phyloP scores from a whole-genome alignment of 257 asterid genomes.

The Hygrophila difformis region DNA sequence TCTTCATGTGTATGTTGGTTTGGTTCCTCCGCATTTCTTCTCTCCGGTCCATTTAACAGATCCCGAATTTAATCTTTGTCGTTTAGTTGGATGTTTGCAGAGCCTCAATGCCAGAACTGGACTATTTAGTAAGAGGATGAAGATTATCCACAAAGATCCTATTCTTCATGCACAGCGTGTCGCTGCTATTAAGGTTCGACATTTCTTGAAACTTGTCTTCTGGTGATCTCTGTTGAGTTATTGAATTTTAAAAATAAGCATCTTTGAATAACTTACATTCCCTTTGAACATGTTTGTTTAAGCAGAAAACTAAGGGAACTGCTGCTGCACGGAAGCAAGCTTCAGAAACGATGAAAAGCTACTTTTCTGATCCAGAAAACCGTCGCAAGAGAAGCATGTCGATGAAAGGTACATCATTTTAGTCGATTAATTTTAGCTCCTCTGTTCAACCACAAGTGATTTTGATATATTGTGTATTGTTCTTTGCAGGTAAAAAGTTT shows the following conservation, averaged over 20 bases:
- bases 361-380: conserved; percentile 76
- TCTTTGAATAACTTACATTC: too few relatives aligned
- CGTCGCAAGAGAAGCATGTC: conserved; percentile 82
- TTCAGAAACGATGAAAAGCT: conserved; percentile 78
- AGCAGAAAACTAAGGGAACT: conserved; percentile 71
- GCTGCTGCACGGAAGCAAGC: conserved; percentile 77
- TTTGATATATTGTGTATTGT: neutral
- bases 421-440: neutral
- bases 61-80: conserved; percentile 46
- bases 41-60: conserved; percentile 8
- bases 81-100: conserved; percentile 95
- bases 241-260: too few relatives aligned
- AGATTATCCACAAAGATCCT: conserved; percentile 82
- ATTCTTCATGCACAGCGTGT: conserved; percentile 79
- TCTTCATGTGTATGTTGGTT: too few relatives aligned
- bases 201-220: neutral
- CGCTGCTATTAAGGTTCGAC: conserved; percentile 87
- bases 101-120: conserved; percentile 96
- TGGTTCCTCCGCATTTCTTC: neutral
- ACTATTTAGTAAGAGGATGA: conserved; percentile 80
- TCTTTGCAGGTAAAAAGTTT: conserved; percentile 50
- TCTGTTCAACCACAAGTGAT: neutral
- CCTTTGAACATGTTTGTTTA: neutral
- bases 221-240: neutral
- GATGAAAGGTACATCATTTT: conserved; percentile 54